Percentiles rank a stretch among this genome's conserved stretches.
These are phyloP conservation scores for Aspergillus spinulosporus DNA, from an alignment of 2,329 filamentous ascomycete species.

Conservation along the genomic window DNA sequence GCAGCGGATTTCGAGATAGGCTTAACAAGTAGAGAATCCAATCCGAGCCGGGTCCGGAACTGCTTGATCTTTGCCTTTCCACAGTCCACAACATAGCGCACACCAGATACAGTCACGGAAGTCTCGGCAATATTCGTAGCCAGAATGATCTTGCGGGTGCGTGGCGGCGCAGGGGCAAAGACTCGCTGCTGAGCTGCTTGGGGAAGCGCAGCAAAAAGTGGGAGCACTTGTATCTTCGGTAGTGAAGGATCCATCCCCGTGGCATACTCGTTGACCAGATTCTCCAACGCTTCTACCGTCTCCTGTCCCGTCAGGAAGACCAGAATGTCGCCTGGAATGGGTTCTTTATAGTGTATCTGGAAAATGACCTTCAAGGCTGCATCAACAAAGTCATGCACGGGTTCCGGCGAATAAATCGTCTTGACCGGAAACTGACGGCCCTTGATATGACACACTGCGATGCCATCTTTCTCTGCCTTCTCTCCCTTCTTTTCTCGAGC, in stretches of 20 bases:
- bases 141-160: slow-evolving; percentile 84
- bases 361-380: slow-evolving; percentile 78
- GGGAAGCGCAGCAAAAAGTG: slow-evolving; percentile 86
- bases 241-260: slow-evolving; percentile 70
- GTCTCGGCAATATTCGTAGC: slow-evolving; percentile 99
- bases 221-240: slow-evolving; percentile 68
- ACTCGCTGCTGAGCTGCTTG: slow-evolving; percentile 83
- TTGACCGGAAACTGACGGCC: slow-evolving; percentile 87
- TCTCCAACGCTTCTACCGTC: slow-evolving; percentile 80
- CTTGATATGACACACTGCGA: slow-evolving; percentile 68
- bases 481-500: neutral
- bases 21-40: slow-evolving; percentile 88
- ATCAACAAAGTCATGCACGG: slow-evolving; percentile 79
- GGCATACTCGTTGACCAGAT: slow-evolving; percentile 77
- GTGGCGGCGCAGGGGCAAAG: slow-evolving; percentile 71
- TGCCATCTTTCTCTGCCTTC: slow-evolving; percentile 31
- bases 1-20: slow-evolving; percentile 92
- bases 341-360: slow-evolving; percentile 81
- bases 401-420: slow-evolving; percentile 69
- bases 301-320: slow-evolving; percentile 93
- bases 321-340: slow-evolving; percentile 86
- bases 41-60: slow-evolving; percentile 77
- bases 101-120: slow-evolving; percentile 90
- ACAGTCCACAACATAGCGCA: slow-evolving; percentile 86
- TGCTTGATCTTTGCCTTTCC: slow-evolving; percentile 95